Conservation (phyloP, 176 grass and related monocot genomes). For the Paspalum notatum region DNA sequence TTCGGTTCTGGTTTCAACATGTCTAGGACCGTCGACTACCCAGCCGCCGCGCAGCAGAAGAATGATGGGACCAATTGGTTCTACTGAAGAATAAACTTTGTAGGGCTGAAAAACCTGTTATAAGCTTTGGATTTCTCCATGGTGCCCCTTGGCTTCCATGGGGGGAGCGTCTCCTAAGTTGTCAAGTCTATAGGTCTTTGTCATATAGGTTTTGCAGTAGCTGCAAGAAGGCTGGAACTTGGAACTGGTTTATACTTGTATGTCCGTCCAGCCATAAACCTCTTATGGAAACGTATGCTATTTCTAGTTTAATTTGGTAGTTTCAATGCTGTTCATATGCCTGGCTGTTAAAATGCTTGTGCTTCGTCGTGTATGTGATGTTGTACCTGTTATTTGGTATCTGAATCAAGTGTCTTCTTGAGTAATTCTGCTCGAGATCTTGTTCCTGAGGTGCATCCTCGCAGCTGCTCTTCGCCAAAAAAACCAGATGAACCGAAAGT, state of each 20-base stretch:
- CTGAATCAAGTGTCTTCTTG: conserved; percentile 29
- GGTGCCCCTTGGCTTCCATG: conserved; percentile 39
- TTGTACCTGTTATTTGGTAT: conserved; percentile 31
- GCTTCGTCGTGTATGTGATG: conserved; percentile 21
- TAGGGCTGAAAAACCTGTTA: conserved; percentile 38
- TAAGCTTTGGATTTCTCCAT: conserved; percentile 52
- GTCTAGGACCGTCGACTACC: conserved; percentile 42
- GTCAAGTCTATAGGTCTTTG: conserved; percentile 62
- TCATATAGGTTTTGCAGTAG: conserved; percentile 71
- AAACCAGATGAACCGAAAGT: neutral
- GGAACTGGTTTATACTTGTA: conserved; percentile 64
- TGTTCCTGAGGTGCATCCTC: neutral
- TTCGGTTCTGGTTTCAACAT: conserved; percentile 65
- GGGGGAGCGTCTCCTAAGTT: conserved; percentile 37
- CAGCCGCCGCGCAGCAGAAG: conserved; percentile 46
- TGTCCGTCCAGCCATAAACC: conserved; percentile 62
- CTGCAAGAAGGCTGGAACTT: conserved; percentile 58
- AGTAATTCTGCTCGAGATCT: neutral
- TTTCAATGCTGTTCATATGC: conserved; percentile 30
- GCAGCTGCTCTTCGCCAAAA: neutral
- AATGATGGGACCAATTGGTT: conserved; percentile 63
- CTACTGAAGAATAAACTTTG: conserved; percentile 64
- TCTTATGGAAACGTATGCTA: conserved; percentile 60
- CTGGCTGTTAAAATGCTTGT: conserved; percentile 11
- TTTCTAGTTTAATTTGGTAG: conserved; percentile 52